Conservation (phyloP, 176 grass and related monocot genomes). For the Carex parvula region DNA sequence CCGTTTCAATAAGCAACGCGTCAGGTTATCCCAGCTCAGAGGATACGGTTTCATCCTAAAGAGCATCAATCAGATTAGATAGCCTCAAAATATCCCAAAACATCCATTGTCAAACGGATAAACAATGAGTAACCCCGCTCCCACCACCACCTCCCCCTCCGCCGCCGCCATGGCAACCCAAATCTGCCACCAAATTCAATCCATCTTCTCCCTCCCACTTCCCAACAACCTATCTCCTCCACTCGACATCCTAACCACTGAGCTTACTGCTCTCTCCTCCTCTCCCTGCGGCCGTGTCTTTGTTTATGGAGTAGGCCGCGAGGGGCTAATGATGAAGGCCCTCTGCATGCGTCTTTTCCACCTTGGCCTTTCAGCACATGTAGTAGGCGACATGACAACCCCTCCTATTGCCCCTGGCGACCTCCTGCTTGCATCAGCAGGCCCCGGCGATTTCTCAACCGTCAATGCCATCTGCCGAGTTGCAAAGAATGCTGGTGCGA, state of each 20-base stretch:
- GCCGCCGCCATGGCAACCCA: conserved; percentile 43
- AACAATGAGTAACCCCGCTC: conserved; percentile 32
- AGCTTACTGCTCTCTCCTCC: conserved; percentile 32
- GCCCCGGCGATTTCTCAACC: conserved; percentile 77
- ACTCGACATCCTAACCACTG: conserved; percentile 32
- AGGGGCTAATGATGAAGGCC: conserved; percentile 88
- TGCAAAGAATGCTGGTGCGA: conserved; percentile 44
- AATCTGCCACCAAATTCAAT: conserved; percentile 67
- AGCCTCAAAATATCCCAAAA: neutral
- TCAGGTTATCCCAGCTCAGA: neutral
- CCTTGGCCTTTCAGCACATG: conserved; percentile 59
- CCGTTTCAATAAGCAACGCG: neutral
- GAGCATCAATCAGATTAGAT: neutral
- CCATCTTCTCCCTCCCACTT: conserved; percentile 49
- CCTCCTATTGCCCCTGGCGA: conserved; percentile 35
- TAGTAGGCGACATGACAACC: conserved; percentile 66
- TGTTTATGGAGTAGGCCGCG: conserved; percentile 90
- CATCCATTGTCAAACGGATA: neutral
- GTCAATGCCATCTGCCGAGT: conserved; percentile 82
- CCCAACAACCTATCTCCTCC: conserved; percentile 26
- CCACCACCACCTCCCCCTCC: neutral
- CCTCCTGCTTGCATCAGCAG: conserved; percentile 70
- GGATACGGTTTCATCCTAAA: no score
- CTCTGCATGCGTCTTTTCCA: conserved; percentile 95
- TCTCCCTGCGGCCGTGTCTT: conserved; percentile 48